Evolutionary conservation across 495 filamentous ascomycete species (phyloP), one percentile per base, ranked within the genome.

Genomic region (Penicillium malachiteum): DNA sequence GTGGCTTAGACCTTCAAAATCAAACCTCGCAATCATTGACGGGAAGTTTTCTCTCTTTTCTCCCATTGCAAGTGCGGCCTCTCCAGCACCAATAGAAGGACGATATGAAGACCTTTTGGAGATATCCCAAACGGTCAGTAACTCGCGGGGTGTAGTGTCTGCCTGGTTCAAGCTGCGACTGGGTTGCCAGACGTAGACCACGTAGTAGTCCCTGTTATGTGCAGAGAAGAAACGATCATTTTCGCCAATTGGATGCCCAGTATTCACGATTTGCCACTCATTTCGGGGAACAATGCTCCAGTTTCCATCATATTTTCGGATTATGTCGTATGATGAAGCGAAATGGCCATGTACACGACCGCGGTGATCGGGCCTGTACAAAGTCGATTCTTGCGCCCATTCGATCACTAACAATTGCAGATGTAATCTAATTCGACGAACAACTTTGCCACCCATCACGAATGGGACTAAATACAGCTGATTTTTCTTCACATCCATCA

Each of bases 101-200:
- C 76, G 73, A 60, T 86, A 83, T 0, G 73, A 50, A 7, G 81
- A 84, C 3, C 76, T 70, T 0, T 74, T 71, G 1, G 80, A 81
- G 49, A 89, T 86, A 46, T 89, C 83, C 86, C 85, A 89, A 1
- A 89, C 72, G n/a, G 77, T 77, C 13, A 88, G 63, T 17, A 81
- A 78, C 60, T 89, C 86, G 31, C 83, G 78, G 1, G 83, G 83
- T 13, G 82, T 78, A 58, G 79, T 79, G 38, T 86, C 83, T 11
- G 79, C 77, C 2, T 73, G 72, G 0, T 73, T 78, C 7, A 82
- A 63, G 40, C 81, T 81, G 40, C 82, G 79, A 53, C 84, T 83
- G 0, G 81, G 80, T 51, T 87, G 85, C 84, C 84, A 88, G 18
- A 83, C 72, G 63, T 88, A 89, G 3, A 87, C 74, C 31, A 80